These are phyloP conservation scores for Pseudogymnoascus sp. DNA, from an alignment of 2,329 filamentous ascomycete species.

Conservation along the genomic window DNA sequence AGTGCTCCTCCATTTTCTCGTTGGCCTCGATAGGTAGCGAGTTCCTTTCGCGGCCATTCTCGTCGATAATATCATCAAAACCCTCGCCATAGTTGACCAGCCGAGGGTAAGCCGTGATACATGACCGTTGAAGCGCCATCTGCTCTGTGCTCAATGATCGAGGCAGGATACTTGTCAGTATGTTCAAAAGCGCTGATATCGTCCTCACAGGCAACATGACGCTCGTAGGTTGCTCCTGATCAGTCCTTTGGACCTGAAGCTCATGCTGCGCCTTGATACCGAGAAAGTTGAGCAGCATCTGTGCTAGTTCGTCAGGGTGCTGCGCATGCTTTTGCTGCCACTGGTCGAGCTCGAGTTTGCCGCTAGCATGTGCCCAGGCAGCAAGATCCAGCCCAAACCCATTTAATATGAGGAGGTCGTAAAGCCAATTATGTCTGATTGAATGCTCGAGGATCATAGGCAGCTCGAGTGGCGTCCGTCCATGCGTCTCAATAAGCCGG, in stretches of 20 bases:
- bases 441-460: constrained; percentile 71
- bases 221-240: constrained; percentile 57
- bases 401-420: constrained; percentile 55
- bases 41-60: constrained; percentile 75
- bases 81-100: constrained; percentile 95
- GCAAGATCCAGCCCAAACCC: constrained; percentile 84
- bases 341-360: constrained; percentile 68
- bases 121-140: constrained; percentile 73
- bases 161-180: constrained; percentile 63
- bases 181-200: constrained; percentile 69
- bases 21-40: constrained; percentile 70
- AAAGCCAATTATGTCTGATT: constrained; percentile 73
- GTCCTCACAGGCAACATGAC: constrained; percentile 78
- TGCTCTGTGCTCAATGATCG: constrained; percentile 56
- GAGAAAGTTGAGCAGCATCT: constrained; percentile 70
- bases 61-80: constrained; percentile 83
- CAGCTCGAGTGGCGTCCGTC: constrained; percentile 58
- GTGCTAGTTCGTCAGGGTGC: constrained; percentile 58
- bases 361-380: constrained; percentile 73
- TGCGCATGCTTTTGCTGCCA: constrained; percentile 70
- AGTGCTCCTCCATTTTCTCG: constrained; percentile 91
- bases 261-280: constrained; percentile 79
- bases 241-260: constrained; percentile 59
- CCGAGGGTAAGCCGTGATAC: constrained; percentile 85
- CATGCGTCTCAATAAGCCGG: constrained; percentile 70